Conservation (phyloP, 768 basidiomycete species). For the Dioszegia crocea region DNA sequence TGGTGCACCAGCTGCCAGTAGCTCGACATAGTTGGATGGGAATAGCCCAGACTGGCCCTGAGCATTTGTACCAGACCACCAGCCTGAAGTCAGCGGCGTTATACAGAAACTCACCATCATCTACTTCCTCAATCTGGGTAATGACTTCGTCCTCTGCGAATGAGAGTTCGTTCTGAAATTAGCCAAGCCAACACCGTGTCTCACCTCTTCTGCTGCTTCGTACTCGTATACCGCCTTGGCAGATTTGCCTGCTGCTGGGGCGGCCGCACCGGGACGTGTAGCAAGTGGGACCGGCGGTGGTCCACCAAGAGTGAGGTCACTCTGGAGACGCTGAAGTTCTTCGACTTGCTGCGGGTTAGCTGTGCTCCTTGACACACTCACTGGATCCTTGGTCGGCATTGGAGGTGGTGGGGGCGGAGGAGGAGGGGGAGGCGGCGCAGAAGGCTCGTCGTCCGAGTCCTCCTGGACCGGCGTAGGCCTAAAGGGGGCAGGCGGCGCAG, state of each 20-base stretch:
- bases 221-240: conserved; percentile 80
- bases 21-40: conserved; percentile 88
- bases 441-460: conserved; percentile 16
- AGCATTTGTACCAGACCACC: conserved; percentile 78
- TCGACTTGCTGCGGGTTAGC: conserved; percentile 33
- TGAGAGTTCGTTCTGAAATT: conserved; percentile 6
- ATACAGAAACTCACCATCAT: conserved; percentile 56
- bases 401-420: conserved; percentile 42
- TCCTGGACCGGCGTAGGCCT: conserved; percentile 3
- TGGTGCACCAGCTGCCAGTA: conserved; percentile 53
- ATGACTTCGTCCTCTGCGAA: conserved; percentile 77
- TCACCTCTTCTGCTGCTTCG: conserved; percentile 51
- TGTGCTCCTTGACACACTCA: conserved; percentile 13
- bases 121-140: conserved; percentile 74
- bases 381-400: conserved; percentile 29
- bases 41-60: conserved; percentile 76
- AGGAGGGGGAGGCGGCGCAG: conserved; percentile 42
- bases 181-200: not conserved
- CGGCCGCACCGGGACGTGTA: conserved; percentile 39
- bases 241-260: conserved; percentile 54
- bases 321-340: conserved; percentile 40
- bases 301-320: conserved; percentile 38
- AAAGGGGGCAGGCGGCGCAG: conserved; percentile 5
- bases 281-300: conserved; percentile 44
- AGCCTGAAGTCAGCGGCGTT: conserved; percentile 52